Evolutionary conservation across 2,329 filamentous ascomycete genomes (phyloP).

Genomic region (Monilinia laxa): DNA sequence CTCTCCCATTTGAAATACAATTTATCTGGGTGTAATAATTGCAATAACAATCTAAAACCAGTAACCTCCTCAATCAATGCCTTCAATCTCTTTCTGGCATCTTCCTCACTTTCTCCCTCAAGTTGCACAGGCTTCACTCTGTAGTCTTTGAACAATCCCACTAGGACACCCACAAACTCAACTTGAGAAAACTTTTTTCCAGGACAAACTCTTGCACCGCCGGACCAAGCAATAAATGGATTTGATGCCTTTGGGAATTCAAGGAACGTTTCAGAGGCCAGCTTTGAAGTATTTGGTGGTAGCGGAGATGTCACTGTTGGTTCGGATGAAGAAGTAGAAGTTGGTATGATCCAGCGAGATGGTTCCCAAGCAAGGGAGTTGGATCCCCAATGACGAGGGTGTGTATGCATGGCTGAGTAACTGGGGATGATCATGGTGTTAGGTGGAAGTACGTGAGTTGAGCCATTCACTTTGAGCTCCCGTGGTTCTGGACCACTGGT

Average conservation of each 20-base stretch:
- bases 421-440: constrained; percentile 14
- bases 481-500: neutral
- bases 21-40: neutral
- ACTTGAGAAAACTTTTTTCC: neutral
- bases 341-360: constrained; percentile 1
- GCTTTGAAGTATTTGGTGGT: neutral
- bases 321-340: neutral
- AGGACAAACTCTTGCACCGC: neutral
- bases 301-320: neutral
- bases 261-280: neutral
- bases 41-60: neutral
- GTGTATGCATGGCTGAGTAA: constrained; percentile 14
- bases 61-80: neutral
- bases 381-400: constrained; percentile 13
- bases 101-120: neutral
- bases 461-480: neutral
- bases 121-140: neutral
- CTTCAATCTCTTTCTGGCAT: neutral
- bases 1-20: neutral
- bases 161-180: neutral
- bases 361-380: constrained; percentile 18
- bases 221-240: neutral
- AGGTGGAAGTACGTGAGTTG: neutral
- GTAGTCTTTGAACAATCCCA: neutral
- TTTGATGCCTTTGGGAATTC: neutral